phyloP scores from a whole-genome alignment of 2,329 filamentous ascomycete genomes.

The Colletotrichum sp. region DNA sequence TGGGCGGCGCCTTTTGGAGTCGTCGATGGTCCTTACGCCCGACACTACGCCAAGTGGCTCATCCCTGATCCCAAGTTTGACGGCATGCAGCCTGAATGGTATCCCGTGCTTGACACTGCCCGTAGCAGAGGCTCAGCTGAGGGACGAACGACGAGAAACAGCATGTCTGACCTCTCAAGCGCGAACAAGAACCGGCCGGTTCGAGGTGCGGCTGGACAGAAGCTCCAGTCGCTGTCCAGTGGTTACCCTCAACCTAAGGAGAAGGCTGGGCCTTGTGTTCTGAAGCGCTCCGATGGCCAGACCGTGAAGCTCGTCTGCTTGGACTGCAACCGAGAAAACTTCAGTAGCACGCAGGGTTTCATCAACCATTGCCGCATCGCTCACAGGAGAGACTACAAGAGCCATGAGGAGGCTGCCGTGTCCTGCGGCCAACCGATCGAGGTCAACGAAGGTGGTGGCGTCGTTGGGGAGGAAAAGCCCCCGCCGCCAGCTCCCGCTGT shows the following conservation, averaged over 20 bases:
- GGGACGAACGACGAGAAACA: slow-evolving; percentile 81
- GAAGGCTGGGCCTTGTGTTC: slow-evolving; percentile 80
- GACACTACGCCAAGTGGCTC: slow-evolving; percentile 96
- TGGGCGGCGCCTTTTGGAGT: slow-evolving; percentile 92
- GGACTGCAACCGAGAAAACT: slow-evolving; percentile 88
- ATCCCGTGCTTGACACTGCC: slow-evolving; percentile 43
- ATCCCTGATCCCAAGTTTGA: slow-evolving; percentile 89
- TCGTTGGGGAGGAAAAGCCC: slow-evolving; percentile 34
- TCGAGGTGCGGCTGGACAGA: slow-evolving; percentile 60
- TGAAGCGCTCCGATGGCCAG: slow-evolving; percentile 85
- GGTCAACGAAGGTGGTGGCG: slow-evolving; percentile 59
- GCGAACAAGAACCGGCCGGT: slow-evolving; percentile 54
- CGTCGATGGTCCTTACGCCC: slow-evolving; percentile 88
- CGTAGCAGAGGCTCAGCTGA: slow-evolving; percentile 60
- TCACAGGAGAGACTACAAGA: slow-evolving; percentile 92
- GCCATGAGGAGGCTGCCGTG: slow-evolving; percentile 90
- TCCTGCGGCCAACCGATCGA: slow-evolving; percentile 87
- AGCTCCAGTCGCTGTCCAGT: slow-evolving; percentile 71
- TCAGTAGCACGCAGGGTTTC: slow-evolving; percentile 97
- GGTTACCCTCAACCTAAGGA: slow-evolving; percentile 79
- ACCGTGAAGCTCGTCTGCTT: slow-evolving; percentile 90
- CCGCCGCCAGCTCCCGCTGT: slow-evolving; percentile 21
- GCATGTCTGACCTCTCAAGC: slow-evolving; percentile 59
- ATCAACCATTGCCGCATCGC: slow-evolving; percentile 99
- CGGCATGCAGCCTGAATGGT: slow-evolving; percentile 58